Conservation (phyloP, 257 asterid genomes). For the Primulina eburnea region DNA sequence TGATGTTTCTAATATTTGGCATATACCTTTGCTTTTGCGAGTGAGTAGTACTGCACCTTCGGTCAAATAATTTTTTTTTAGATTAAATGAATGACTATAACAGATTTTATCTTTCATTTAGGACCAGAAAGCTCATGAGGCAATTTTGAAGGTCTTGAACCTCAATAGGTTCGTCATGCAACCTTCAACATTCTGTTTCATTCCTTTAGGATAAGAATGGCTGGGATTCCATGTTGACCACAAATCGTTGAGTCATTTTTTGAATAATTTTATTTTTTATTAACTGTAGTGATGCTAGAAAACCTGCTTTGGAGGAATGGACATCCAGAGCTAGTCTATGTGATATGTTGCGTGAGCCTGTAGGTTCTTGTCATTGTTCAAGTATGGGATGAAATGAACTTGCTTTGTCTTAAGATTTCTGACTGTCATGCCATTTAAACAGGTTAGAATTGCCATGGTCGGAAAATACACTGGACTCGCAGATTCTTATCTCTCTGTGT, state of each 20-base stretch:
- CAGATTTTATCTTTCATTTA: slow-evolving; percentile 25
- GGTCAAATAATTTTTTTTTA: not conserved
- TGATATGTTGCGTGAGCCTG: slow-evolving; percentile 65
- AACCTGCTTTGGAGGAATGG: slow-evolving; percentile 80
- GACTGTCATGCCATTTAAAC: slow-evolving; percentile 25
- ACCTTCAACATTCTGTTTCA: slow-evolving; percentile 13
- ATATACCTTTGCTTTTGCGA: slow-evolving; percentile 73
- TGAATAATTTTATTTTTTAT: slow-evolving; percentile 13
- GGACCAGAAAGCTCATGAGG: slow-evolving; percentile 95
- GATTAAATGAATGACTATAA: slow-evolving; percentile 14
- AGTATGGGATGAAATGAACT: slow-evolving; percentile 13
- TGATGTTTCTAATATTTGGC: slow-evolving; percentile 94
- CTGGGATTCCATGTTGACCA: slow-evolving; percentile 17
- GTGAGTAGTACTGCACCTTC: slow-evolving; percentile 37
- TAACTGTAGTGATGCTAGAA: slow-evolving; percentile 46
- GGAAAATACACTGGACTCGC: slow-evolving; percentile 84
- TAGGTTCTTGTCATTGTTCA: slow-evolving; percentile 37
- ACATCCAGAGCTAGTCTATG: slow-evolving; percentile 70
- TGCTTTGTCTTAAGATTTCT: slow-evolving; percentile 16
- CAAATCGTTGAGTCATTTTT: not conserved
- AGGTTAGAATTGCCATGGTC: slow-evolving; percentile 82
- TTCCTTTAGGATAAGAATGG: slow-evolving; percentile 10
- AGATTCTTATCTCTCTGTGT: slow-evolving; percentile 77
- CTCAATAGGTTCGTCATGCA: slow-evolving; percentile 55
- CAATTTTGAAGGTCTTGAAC: slow-evolving; percentile 77